Conservation (phyloP, 257 asterid species). For the Forsythia viridissima region DNA sequence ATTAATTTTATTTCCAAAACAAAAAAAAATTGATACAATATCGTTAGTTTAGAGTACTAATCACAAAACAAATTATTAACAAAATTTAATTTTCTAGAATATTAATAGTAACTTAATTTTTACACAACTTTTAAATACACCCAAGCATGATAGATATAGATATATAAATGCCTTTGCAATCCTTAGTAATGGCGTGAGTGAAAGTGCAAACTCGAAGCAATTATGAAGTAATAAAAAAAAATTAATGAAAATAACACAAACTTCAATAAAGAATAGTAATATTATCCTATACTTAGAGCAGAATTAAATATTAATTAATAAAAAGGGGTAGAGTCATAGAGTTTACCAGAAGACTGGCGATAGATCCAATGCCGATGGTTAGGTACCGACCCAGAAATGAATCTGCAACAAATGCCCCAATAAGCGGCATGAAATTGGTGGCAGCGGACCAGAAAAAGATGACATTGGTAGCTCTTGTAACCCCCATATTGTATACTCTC, state of each 20-base stretch:
- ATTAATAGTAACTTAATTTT: too few species aligned
- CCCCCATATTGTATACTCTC: conserved; percentile 51
- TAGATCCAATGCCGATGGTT: conserved; percentile 60
- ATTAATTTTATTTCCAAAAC: neutral
- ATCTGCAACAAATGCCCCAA: conserved; percentile 75
- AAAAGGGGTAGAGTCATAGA: neutral
- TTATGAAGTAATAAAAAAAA: too few species aligned
- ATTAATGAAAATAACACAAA: neutral
- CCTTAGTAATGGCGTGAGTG: neutral
- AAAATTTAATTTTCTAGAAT: neutral
- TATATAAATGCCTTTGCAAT: neutral
- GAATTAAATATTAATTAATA: neutral
- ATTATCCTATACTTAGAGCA: neutral
- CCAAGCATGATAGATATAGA: neutral
- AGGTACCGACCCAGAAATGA: conserved; percentile 63
- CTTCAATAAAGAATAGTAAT: neutral
- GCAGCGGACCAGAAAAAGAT: conserved; percentile 66
- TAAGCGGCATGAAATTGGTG: conserved; percentile 54
- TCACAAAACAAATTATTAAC: neutral
- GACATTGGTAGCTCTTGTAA: conserved; percentile 39
- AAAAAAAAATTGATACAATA: neutral
- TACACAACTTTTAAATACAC: neutral
- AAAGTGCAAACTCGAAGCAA: neutral
- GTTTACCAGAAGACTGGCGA: conserved; percentile 57
- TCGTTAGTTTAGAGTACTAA: neutral